Base-by-base conservation (phyloP, 2,329 filamentous ascomycete species). In the Trichoderma citrinoviride region DNA sequence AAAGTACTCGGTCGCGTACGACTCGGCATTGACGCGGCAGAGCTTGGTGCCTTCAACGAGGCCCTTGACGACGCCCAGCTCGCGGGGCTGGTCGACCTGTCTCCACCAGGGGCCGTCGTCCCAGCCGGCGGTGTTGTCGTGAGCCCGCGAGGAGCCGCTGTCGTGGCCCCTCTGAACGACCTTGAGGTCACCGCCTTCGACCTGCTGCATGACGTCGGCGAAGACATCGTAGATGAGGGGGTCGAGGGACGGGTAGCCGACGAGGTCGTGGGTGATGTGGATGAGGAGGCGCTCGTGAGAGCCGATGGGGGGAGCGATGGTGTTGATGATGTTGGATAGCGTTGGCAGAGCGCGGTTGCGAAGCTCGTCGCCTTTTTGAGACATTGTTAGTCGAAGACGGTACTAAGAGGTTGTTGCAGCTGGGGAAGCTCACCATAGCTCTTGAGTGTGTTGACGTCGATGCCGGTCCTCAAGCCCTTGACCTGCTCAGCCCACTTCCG, bases 91-190 rank as follows among this genome's bases (percentile, higher is more conserved):
- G 74, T 84, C 86, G 55, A 80, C 82, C 76, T 88, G 88, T 69
- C 93, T 87, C 94, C 95, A 99, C 95, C 95, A 99, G 3, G 95
- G 95, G 0, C 95, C 95, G 72, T 98, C 94, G 54, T 88, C 90
- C 93, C 95, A 99, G 67, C 90, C 90, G 43, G 85, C 83, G 29
- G 81, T 80, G 19, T 80, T 81, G 58, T 87, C 85, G 27, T 80
- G 65, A 82, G 87, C 87, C 47, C 84, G 84, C 49, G 88, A 86
- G 52, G 88, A 88, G 53, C 88, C 86, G 55, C 89, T 91, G 78
- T 98, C 95, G 67, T 92, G 90, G 21, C 95, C 95, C 43, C 93
- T 91, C 79, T 99, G 95, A 67, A 98, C 88, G 63, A 99, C 95
- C 61, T 98, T 84, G 19, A 99, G 83, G 73, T 98, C 95, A 63